phyloP scores from a whole-genome alignment of 768 basidiomycete species.

The Kwoniella shandongensis region DNA sequence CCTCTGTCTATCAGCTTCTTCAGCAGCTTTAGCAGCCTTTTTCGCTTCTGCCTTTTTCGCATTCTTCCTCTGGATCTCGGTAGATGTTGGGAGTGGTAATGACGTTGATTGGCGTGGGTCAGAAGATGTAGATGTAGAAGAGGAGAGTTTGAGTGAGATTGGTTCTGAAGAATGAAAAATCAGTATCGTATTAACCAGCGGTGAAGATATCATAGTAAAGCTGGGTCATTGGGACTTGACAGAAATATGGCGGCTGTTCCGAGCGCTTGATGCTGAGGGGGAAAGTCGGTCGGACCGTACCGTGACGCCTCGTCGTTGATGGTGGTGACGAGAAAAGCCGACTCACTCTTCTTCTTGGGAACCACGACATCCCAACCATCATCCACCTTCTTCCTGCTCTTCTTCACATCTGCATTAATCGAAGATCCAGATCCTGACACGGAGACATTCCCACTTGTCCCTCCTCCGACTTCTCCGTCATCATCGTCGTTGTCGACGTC shows the following conservation, averaged over 20 bases:
- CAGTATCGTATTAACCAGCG: too few relatives aligned
- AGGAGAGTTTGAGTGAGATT: slow-evolving; percentile 20
- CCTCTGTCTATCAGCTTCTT: slow-evolving; percentile 41
- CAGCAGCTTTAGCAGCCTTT: slow-evolving; percentile 38
- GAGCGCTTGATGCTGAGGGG: too few relatives aligned
- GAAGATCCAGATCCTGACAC: too few relatives aligned
- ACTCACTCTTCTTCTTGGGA: slow-evolving; percentile 40
- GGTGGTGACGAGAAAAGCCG: slow-evolving; percentile 3
- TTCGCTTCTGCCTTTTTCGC: slow-evolving; percentile 45
- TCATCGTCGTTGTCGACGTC: background rate
- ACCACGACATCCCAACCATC: slow-evolving; percentile 49
- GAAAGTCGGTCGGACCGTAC: too few relatives aligned
- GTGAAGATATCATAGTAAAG: too few relatives aligned
- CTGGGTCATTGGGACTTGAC: too few relatives aligned
- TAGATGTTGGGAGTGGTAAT: slow-evolving; percentile 24
- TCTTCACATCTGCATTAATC: slow-evolving; percentile 9
- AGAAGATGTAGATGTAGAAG: too few relatives aligned
- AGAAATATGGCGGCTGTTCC: too few relatives aligned
- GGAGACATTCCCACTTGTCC: background rate
- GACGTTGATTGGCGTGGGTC: slow-evolving; percentile 14
- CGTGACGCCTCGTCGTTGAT: too few relatives aligned
- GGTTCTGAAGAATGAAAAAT: slow-evolving; percentile 33
- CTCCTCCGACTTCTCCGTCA: background rate
- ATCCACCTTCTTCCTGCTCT: slow-evolving; percentile 20
- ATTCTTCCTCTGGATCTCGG: slow-evolving; percentile 44